Evolutionary conservation across 306 rosid genomes (phyloP).

Genomic region (Rosa chinensis): DNA sequence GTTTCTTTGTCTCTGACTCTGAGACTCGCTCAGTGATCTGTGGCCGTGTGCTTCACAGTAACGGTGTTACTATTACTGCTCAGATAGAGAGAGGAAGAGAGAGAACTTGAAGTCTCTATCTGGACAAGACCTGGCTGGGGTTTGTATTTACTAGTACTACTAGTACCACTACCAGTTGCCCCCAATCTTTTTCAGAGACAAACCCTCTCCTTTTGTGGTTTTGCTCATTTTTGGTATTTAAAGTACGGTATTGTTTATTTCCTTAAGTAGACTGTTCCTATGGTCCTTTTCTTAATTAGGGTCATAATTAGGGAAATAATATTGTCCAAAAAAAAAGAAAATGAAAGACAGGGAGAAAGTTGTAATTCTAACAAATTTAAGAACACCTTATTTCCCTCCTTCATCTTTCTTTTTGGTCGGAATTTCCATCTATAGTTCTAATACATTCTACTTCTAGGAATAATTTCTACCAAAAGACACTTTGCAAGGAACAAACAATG

Average conservation of each 20-base stretch:
- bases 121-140: conserved; percentile 9
- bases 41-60: neutral
- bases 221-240: neutral
- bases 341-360: neutral
- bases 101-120: neutral
- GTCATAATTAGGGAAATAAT: neutral
- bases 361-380: no score
- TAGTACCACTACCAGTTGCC: neutral
- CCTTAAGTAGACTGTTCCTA: neutral
- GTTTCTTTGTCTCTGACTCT: conserved; percentile 1
- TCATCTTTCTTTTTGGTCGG: neutral
- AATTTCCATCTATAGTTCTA: neutral
- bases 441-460: neutral
- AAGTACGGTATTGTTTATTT: neutral
- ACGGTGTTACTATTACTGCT: neutral
- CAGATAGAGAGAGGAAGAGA: neutral
- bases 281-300: neutral
- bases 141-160: neutral
- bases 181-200: neutral
- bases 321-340: neutral
- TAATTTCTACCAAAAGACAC: neutral
- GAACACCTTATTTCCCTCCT: neutral
- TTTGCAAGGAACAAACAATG: neutral
- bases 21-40: neutral
- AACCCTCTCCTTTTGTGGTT: neutral